These are phyloP conservation scores for Alternaria brassicicola DNA, from an alignment of 2,329 filamentous ascomycete genomes.

Conservation along the genomic window DNA sequence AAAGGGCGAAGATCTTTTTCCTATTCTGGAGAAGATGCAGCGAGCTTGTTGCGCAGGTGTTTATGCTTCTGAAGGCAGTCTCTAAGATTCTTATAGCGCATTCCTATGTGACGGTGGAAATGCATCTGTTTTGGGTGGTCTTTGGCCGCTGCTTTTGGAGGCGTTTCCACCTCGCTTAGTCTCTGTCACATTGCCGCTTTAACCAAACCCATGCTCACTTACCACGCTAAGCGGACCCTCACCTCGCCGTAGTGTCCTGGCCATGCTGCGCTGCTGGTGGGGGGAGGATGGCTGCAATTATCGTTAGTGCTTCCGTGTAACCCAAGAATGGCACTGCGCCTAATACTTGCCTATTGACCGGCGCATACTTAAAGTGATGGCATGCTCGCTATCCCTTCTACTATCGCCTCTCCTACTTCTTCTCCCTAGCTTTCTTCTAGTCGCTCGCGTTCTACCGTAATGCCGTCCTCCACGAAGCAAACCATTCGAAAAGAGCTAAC, in stretches of 20 bases:
- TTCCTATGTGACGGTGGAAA: background rate
- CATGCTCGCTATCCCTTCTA: constrained; percentile 4
- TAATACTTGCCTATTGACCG: constrained; percentile 3
- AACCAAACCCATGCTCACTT: constrained; percentile 5
- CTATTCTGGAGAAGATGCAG: too few species aligned
- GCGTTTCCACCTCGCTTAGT: constrained; percentile 6
- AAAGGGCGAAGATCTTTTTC: too few species aligned
- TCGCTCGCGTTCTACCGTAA: background rate
- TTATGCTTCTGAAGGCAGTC: too few species aligned
- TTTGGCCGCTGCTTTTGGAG: constrained; percentile 2
- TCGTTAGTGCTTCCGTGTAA: background rate
- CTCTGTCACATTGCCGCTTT: constrained; percentile 6
- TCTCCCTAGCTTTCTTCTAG: background rate
- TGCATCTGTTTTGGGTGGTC: background rate
- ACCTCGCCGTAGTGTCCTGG: background rate
- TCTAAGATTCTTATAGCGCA: background rate
- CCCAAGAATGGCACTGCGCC: constrained; percentile 3
- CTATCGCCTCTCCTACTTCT: constrained; percentile 6
- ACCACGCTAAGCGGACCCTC: background rate
- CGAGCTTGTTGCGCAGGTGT: too few species aligned
- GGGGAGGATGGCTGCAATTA: background rate
- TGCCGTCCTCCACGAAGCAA: constrained; percentile 6
- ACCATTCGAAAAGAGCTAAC: constrained; percentile 2
- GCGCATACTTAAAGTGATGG: constrained; percentile 17
- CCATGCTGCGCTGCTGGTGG: background rate